Evolutionary conservation across 169 alveolate species (phyloP).

Genomic region (Eimeria brunetti): DNA sequence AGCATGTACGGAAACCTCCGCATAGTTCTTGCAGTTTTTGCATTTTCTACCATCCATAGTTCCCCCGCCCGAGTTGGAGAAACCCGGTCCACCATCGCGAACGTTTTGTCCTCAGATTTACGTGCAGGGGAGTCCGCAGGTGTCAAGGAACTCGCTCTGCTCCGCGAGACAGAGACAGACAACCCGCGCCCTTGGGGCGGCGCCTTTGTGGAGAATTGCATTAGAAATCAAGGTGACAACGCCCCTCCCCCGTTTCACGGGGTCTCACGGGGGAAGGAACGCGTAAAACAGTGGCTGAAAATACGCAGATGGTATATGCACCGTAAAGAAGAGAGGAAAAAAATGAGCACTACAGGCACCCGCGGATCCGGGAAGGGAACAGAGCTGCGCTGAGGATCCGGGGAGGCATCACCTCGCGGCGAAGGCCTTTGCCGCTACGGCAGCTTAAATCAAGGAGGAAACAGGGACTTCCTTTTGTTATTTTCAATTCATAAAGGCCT

Average conservation of each 20-base stretch:
- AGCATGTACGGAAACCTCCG: slow-evolving; percentile 65
- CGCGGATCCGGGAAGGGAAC: neutral
- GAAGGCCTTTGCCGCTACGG: neutral
- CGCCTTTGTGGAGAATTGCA: slow-evolving; percentile 54
- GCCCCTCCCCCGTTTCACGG: neutral
- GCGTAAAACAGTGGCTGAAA: neutral
- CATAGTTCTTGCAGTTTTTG: slow-evolving; percentile 39
- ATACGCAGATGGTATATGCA: neutral
- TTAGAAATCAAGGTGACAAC: slow-evolving; percentile 14
- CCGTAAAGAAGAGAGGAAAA: neutral
- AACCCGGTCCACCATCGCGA: slow-evolving; percentile 46
- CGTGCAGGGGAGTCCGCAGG: slow-evolving; percentile 44
- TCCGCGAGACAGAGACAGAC: slow-evolving; percentile 74
- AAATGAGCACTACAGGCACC: neutral
- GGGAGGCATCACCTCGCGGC: neutral
- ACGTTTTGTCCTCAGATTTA: slow-evolving; percentile 5
- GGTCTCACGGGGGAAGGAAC: neutral
- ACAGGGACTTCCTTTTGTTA: neutral
- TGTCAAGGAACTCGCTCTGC: slow-evolving; percentile 62
- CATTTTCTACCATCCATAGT: slow-evolving; percentile 64
- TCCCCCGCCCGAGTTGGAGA: slow-evolving; percentile 74
- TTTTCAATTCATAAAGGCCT: neutral
- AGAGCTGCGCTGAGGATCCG: neutral
- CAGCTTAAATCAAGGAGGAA: neutral
- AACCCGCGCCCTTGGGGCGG: slow-evolving; percentile 74